Evolutionary conservation across 2,329 filamentous ascomycete genomes (phyloP).

Genomic region (Fusarium domesticum): DNA sequence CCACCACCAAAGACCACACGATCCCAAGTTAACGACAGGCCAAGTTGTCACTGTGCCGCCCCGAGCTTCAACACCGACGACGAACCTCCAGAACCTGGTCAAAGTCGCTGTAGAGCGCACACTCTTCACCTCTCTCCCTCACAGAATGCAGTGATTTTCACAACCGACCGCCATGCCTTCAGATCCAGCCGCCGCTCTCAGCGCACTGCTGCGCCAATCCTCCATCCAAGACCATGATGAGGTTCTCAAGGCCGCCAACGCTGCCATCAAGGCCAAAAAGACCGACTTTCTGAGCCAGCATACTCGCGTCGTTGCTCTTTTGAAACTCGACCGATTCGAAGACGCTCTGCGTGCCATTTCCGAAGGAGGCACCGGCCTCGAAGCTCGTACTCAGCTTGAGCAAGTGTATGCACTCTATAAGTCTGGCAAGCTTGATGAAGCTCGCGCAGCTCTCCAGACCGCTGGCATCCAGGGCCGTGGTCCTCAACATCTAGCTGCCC

Average conservation of each 20-base stretch:
- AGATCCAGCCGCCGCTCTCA: conserved; percentile 50
- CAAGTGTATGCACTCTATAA: conserved; percentile 84
- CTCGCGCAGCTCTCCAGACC: conserved; percentile 46
- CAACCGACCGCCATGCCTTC: conserved; percentile 36
- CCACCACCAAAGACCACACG: conserved; percentile 17
- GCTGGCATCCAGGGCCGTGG: conserved; percentile 32
- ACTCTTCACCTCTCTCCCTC: conserved; percentile 4
- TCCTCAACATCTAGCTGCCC: conserved; percentile 57
- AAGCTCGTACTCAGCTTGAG: conserved; percentile 62
- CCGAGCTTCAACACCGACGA: background rate
- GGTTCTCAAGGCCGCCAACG: conserved; percentile 62
- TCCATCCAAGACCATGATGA: conserved; percentile 70
- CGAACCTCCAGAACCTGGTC: background rate
- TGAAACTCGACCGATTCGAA: conserved; percentile 79
- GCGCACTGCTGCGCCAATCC: conserved; percentile 52
- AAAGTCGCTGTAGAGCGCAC: background rate
- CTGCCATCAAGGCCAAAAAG: conserved; percentile 60
- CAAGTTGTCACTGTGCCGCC: conserved; percentile 2
- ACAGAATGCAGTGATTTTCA: conserved; percentile 26
- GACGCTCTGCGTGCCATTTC: conserved; percentile 70
- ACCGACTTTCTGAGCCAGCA: conserved; percentile 59
- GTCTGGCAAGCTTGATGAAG: conserved; percentile 64
- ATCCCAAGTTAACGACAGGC: conserved; percentile 11
- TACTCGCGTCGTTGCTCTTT: conserved; percentile 68
- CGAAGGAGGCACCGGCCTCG: conserved; percentile 58